These are phyloP conservation scores for Amoebophrya sp. DNA, from an alignment of 169 alveolate genomes.

Conservation along the genomic window DNA sequence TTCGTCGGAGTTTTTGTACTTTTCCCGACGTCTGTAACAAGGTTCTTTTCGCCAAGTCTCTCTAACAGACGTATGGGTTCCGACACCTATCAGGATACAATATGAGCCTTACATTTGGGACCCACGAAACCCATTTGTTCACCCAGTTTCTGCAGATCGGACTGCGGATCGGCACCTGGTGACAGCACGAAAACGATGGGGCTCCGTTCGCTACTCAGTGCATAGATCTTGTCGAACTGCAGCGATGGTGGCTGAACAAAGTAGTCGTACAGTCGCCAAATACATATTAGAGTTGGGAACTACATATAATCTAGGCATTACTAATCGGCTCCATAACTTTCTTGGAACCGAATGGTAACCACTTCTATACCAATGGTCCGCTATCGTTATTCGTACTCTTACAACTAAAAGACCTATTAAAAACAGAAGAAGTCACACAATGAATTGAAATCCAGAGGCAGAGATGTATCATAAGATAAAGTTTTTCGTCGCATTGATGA, in stretches of 20 bases:
- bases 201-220: slow-evolving; percentile 69
- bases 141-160: slow-evolving; percentile 77
- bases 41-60: no score
- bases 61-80: background rate
- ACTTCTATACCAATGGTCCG: no score
- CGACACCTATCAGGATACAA: background rate
- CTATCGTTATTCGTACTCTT: no score
- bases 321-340: no score
- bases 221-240: slow-evolving; percentile 74
- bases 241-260: slow-evolving; percentile 79
- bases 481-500: slow-evolving; percentile 78
- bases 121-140: slow-evolving; percentile 76
- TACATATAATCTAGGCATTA: no score
- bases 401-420: no score
- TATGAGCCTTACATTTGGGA: slow-evolving; percentile 31
- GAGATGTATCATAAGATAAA: slow-evolving; percentile 59
- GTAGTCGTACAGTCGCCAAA: slow-evolving; percentile 60
- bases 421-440: no score
- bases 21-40: no score
- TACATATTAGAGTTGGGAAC: no score
- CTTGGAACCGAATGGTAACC: no score
- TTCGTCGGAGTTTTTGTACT: no score
- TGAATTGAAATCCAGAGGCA: no score
- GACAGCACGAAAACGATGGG: slow-evolving; percentile 86
- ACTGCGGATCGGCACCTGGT: slow-evolving; percentile 86